Evolutionary conservation across 352 stramenopile genomes (phyloP).

Genomic region (Globisporangium splendens): DNA sequence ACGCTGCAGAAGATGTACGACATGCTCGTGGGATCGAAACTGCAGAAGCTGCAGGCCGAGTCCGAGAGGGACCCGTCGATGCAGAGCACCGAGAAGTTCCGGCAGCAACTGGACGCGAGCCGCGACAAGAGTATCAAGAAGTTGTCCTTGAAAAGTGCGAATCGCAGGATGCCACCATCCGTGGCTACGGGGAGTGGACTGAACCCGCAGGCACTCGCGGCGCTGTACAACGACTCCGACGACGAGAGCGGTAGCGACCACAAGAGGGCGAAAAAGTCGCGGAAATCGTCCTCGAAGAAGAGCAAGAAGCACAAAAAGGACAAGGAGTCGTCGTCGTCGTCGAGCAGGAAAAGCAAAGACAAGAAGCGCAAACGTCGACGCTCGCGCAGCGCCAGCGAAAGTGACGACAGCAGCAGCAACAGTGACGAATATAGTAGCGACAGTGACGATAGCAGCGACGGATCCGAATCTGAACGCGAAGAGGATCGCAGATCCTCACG

Average conservation of each 20-base stretch:
- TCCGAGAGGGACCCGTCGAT: conserved; percentile 33
- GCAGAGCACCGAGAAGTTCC: conserved; percentile 46
- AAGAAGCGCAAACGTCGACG: conserved; percentile 16
- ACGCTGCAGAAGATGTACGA: conserved; percentile 82
- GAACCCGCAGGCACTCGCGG: conserved; percentile 69
- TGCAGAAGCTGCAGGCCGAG: conserved; percentile 70
- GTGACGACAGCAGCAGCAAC: conserved; percentile 1
- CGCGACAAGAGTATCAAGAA: conserved; percentile 60
- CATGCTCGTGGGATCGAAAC: conserved; percentile 57
- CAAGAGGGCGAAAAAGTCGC: conserved; percentile 15
- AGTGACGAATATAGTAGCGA: conserved; percentile 16
- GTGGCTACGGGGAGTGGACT: conserved; percentile 38
- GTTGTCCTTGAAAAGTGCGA: conserved; percentile 31
- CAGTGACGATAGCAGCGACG: conserved; percentile 10
- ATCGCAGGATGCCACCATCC: conserved; percentile 15
- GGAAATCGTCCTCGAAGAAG: conserved; percentile 29
- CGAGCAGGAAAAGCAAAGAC: conserved; percentile 14
- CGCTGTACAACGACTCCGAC: conserved; percentile 43
- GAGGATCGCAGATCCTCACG: conserved; percentile 17
- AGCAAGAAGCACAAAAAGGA: conserved; percentile 41
- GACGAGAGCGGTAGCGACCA: not conserved
- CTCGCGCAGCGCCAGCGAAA: conserved; percentile 20
- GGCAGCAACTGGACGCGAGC: conserved; percentile 62
- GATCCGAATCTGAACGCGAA: conserved; percentile 16
- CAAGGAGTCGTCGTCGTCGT: conserved; percentile 28